A percentile compares a stretch with the other conserved stretches of the same genome.
Evolutionary conservation across 2,329 filamentous ascomycete genomes (phyloP).

Genomic region (Monascus ruber): DNA sequence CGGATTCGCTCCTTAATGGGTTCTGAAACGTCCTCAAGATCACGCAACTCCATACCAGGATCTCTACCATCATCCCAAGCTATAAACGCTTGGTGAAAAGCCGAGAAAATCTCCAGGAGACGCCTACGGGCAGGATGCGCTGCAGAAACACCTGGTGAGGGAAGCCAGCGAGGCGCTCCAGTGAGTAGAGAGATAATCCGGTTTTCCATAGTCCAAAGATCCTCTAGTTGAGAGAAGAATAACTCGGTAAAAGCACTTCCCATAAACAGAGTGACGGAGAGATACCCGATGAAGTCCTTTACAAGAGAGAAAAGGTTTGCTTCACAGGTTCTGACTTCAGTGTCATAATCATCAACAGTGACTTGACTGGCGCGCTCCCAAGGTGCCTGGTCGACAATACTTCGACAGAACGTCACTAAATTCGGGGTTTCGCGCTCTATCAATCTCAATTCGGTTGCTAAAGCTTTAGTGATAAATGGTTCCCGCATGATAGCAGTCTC

Average conservation of each 20-base stretch:
- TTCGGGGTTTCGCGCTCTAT: constrained; percentile 40
- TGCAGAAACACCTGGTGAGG: constrained; percentile 39
- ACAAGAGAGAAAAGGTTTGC: constrained; percentile 42
- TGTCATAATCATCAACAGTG: constrained; percentile 29
- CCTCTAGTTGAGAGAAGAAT: constrained; percentile 42
- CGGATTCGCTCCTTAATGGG: constrained; percentile 33
- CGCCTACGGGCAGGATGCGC: constrained; percentile 38
- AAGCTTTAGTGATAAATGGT: constrained; percentile 33
- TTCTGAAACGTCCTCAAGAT: constrained; percentile 39
- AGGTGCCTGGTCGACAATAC: constrained; percentile 48
- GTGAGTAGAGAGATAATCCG: constrained; percentile 43
- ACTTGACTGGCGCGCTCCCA: constrained; percentile 49
- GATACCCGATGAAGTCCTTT: constrained; percentile 45
- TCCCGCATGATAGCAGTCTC: constrained; percentile 36
- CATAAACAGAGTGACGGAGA: constrained; percentile 38
- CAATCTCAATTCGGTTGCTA: constrained; percentile 25
- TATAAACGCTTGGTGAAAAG: constrained; percentile 34
- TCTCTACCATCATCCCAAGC: constrained; percentile 31
- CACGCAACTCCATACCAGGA: constrained; percentile 33
- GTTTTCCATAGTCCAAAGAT: constrained; percentile 45
- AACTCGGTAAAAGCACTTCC: constrained; percentile 41
- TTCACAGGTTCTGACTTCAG: constrained; percentile 36
- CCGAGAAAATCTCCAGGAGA: constrained; percentile 29
- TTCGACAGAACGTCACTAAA: constrained; percentile 48
- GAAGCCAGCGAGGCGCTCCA: constrained; percentile 46